Conservation (phyloP, 768 basidiomycete genomes). For the Paxillus ammoniavirescens region DNA sequence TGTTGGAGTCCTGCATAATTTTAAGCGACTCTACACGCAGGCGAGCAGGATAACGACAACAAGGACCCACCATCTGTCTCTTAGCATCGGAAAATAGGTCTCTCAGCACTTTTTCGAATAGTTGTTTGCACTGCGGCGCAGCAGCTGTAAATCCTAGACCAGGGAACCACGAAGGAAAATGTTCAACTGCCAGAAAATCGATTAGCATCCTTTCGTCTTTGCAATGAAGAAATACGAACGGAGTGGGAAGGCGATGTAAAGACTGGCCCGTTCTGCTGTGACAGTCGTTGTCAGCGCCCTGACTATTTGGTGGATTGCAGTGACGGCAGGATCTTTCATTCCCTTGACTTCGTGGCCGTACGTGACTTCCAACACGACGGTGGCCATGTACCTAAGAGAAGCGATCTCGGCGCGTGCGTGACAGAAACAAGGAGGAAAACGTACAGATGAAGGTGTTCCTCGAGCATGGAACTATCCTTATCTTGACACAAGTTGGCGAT, state of each 20-base stretch:
- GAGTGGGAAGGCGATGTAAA: conserved; percentile 5
- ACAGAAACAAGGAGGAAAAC: neutral
- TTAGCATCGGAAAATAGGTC: no score
- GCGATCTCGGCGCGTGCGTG: no score
- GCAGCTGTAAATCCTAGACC: conserved; percentile 8
- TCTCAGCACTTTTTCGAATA: neutral
- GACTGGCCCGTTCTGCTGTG: neutral
- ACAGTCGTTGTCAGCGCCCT: neutral
- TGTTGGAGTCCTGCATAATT: no score
- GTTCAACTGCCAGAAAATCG: neutral
- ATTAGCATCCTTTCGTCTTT: neutral
- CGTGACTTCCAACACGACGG: neutral
- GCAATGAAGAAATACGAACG: neutral
- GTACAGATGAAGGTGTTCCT: conserved; percentile 2
- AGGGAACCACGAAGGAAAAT: conserved; percentile 13
- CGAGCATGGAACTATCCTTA: neutral
- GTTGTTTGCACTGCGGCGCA: neutral
- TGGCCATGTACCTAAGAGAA: neutral
- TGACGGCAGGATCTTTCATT: conserved; percentile 3
- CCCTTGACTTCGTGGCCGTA: conserved; percentile 2
- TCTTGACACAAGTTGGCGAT: neutral
- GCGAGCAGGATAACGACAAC: no score
- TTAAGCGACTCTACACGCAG: no score
- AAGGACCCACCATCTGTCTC: no score
- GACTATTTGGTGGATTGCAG: neutral